Percentiles rank a stretch among this genome's conserved stretches.
phyloP scores from a whole-genome alignment of 208 protist genomes.

The Porcisia hertigi region DNA sequence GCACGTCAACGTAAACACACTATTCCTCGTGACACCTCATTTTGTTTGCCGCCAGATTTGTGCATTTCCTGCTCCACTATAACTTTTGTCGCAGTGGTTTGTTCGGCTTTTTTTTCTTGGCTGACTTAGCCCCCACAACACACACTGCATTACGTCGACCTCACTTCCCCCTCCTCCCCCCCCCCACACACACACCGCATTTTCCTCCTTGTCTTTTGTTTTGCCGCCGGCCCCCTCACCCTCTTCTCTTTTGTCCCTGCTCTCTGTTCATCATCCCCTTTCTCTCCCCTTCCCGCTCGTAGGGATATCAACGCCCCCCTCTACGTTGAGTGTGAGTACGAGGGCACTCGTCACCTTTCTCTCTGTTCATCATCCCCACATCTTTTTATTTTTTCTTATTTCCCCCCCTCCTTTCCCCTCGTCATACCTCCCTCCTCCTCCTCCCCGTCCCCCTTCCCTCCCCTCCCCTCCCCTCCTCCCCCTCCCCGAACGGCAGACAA shows the following conservation, averaged over 20 bases:
- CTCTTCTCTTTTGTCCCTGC: too few species aligned
- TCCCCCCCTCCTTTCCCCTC: neutral
- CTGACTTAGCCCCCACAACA: neutral
- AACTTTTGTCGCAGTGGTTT: too few species aligned
- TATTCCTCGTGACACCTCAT: neutral
- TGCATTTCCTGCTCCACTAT: neutral
- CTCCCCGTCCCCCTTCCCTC: neutral
- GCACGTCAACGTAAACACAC: neutral
- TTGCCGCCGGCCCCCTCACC: too few species aligned
- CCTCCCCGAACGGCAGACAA: neutral
- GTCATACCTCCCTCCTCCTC: neutral
- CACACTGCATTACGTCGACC: neutral
- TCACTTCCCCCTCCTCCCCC: neutral
- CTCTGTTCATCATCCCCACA: neutral
- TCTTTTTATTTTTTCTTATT: neutral
- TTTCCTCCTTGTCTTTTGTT: neutral
- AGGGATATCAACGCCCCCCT: too few species aligned
- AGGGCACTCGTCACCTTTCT: too few species aligned
- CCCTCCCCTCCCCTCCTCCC: neutral
- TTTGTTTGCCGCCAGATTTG: neutral
- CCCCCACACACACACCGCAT: neutral
- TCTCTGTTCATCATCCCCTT: neutral
- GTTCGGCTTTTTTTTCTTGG: too few species aligned
- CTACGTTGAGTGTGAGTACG: too few species aligned
- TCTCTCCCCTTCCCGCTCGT: neutral